These are phyloP conservation scores for Cyclospora cayetanensis DNA, from an alignment of 169 alveolate species.

Conservation along the genomic window DNA sequence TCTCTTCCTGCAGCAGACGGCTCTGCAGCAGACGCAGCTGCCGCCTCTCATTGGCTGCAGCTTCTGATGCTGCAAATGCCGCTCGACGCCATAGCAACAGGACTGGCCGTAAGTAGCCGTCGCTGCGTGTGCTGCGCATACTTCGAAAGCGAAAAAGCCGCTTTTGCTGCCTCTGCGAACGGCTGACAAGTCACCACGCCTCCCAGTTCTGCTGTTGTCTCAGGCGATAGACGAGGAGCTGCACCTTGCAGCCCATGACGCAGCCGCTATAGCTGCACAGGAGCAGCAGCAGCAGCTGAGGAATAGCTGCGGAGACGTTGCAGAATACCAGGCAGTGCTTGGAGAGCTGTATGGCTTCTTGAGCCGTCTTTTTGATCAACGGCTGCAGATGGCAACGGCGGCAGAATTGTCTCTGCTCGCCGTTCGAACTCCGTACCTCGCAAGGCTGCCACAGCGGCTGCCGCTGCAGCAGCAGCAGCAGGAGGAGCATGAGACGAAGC, in stretches of 20 bases:
- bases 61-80: constrained; percentile 3
- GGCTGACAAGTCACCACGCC: too few relatives aligned
- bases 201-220: not conserved
- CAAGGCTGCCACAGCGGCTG: not conserved
- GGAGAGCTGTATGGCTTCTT: not conserved
- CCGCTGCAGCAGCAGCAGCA: not conserved
- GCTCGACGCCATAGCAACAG: not conserved
- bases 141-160: too few relatives aligned
- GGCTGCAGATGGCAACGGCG: not conserved
- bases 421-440: not conserved
- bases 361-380: not conserved
- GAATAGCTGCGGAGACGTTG: not conserved
- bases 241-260: constrained; percentile 10
- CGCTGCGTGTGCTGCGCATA: not conserved
- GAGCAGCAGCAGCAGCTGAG: constrained; percentile 3
- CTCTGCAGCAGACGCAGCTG: not conserved
- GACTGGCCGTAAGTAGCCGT: not conserved
- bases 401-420: not conserved
- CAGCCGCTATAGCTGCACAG: not conserved
- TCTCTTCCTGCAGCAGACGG: not conserved
- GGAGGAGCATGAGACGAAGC: not conserved
- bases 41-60: not conserved
- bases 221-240: constrained; percentile 14
- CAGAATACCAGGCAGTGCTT: not conserved
- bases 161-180: not conserved